Evolutionary conservation across 2,329 filamentous ascomycete genomes (phyloP), one percentile per base, ranked within the genome.

Genomic region (Aspergillus oerlinghausenensis): DNA sequence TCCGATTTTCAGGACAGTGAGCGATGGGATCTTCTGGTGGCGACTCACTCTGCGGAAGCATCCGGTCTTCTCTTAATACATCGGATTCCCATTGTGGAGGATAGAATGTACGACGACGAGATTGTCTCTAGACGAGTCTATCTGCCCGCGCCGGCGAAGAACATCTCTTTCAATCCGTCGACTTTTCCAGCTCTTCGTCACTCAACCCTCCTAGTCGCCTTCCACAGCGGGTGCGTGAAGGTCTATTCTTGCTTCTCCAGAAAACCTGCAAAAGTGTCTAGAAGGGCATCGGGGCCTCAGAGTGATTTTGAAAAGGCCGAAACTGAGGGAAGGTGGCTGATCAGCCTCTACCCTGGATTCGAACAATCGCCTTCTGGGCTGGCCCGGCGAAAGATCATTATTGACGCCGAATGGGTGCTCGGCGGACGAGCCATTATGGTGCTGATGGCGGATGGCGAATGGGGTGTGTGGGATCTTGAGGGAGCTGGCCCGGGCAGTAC

Each of bases 171-270:
- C 73, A 84, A 80, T 56, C 77, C 80, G 14, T 79, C 80, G 6
- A 68, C 76, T 42, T 81, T 79, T 61, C 81, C 82, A 4, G 79
- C 80, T 25, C 68, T 72, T 26, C 77, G 80, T 11, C 82, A 84
- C 66, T 78, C 80, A 0, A 79, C 80, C 48, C 67, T 87, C 10
- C 74, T 87, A 8, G 72, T 87, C 6, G 75, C 79, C 1, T 82
- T 85, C 55, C 67, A 76, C 1, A 76, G 74, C n/a, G 83, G 84
- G 5, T 77, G 75, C 45, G 80, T 84, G 28, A 82, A 84, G 53
- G 74, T 87, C 14, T 84, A 83, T 63, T 81, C 84, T 53, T 80
- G 80, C 26, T 78, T 84, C 32, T 73, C 79, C 17, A 66, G 61
- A 23, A 71, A 67, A 45, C 55, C 60, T 17, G 62, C 62, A 6